Percentiles rank a stretch among this genome's conserved stretches.
phyloP scores from a whole-genome alignment of 2,329 filamentous ascomycete species.

The Hymenoscyphus scutula region DNA sequence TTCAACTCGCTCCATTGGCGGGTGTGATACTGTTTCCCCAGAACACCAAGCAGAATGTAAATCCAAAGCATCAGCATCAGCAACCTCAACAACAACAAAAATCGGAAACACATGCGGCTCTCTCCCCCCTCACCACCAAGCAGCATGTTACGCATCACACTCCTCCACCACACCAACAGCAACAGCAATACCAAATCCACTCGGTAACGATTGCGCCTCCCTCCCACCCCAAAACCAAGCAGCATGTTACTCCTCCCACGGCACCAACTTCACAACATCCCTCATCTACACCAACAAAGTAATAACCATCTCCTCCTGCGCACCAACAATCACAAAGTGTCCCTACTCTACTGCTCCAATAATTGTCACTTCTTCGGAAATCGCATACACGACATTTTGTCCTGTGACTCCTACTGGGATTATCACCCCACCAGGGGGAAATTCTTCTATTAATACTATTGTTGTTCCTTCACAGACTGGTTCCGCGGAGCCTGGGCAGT shows the following conservation, averaged over 20 bases:
- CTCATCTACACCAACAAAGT: background rate
- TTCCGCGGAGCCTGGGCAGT: background rate
- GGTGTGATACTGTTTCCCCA: background rate
- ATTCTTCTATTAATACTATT: background rate
- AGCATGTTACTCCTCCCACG: conserved; percentile 4
- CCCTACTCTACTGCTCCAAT: conserved; percentile 9
- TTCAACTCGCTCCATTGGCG: background rate
- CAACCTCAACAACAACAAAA: background rate
- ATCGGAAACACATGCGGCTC: background rate
- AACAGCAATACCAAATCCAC: background rate
- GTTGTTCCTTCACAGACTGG: background rate
- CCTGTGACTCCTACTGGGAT: background rate
- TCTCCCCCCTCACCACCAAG: background rate
- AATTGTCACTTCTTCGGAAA: background rate
- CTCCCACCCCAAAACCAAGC: conserved; percentile 6
- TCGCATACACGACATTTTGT: conserved; percentile 5
- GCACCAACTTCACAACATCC: background rate
- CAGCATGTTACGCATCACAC: background rate
- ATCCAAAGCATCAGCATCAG: background rate
- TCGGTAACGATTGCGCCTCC: conserved; percentile 4
- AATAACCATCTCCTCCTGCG: conserved; percentile 6
- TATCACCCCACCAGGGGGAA: background rate
- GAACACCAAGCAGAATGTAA: background rate
- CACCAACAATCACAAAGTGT: conserved; percentile 5
- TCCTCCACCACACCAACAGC: background rate